Base-by-base conservation (phyloP, 1,139 yeast species). In the Blastobotrys aristatus region DNA sequence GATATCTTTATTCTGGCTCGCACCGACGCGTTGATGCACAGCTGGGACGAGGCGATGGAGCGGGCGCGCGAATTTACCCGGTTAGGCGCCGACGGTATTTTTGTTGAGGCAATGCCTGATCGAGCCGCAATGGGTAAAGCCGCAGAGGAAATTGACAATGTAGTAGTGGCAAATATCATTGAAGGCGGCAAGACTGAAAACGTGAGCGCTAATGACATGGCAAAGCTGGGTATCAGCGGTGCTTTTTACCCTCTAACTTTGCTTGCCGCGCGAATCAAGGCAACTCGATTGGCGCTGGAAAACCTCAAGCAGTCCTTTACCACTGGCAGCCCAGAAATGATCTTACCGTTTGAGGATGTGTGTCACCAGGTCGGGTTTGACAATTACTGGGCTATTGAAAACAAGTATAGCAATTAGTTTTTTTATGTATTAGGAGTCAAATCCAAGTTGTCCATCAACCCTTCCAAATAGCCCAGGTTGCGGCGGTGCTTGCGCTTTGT, bases 101-200 rank as follows among this genome's bases (percentile, higher is more conserved):
- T 50, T 21, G 41, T 50, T 27, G 53, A 50, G 30, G 53, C 53
- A 13, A 42, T 51, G 41, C 50, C 50, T 2, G 53, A 50, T 44
- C 39, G 48, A 4, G 44, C 35, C 1, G 24, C 52, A 1, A 50
- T 50, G 53, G 47, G 18, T 5, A 41, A 31, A 18, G 51, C 52
- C 18, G 47, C 40, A 35, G 38, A 46, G 20, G 50, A 49, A 20
- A 42, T 50, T 10, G 48, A 44, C 30, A 46, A 50, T 29, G 46
- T 44, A 20, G 41, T 50, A 13, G 45, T 50, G 20, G 53, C 53
- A 30, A 50, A 50, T 40, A 50, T 50, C 40, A 50, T 50, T 30
- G 53, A 50, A 36, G 53, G 53, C 13, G 53, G 53, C 43, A 50
- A 50, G 48, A 50, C 53, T 11, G 53, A 50, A 36, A 46, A 46